Base-by-base conservation (phyloP, 352 stramenopile species). In the Pythium guiyangense region DNA sequence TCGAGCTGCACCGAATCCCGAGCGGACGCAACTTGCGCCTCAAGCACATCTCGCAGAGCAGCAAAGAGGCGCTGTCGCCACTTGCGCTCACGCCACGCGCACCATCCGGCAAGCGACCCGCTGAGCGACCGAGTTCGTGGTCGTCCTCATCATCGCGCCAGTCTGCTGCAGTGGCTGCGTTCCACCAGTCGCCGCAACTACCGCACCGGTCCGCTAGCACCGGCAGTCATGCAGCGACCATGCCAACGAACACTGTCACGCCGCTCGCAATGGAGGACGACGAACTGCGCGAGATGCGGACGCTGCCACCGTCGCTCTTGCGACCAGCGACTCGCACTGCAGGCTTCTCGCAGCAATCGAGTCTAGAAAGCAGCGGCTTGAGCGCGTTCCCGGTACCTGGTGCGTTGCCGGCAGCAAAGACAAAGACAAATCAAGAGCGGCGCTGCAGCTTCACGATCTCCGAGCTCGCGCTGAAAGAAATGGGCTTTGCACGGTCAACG, bases 391-490 rank as follows among this genome's bases (percentile, higher is more conserved):
- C 10, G 14, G 25, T 26, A 8, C 6, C 15, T 31, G 29, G 20
- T n/a, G 22, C 27, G 6, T 15, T 26, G 3, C 43, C 47, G 17
- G 22, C 47, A 26, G 45, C 52, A 29, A 74, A 68, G 45, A 68
- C 35, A 47, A 67, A 48, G 4, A 51, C 22, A 31, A 65, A 56
- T 9, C 59, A 84, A 35, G 71, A 86, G 25, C 64, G 75, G 42
- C 73, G 78, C n/a, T 81, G 70, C 51, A 88, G 78, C 45, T 88
- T 86, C 48, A 79, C 74, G 18, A 84, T 88, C 54, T 78, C 75
- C 2, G 69, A 76, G 27, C 67, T 73, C 47, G 69, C 66, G 1
- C 51, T 86, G 35, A 73, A 81, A 48, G 70, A 86, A 20, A 57
- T 86, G 12, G 76, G 76, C 2, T 62, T 72, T 18, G 51, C 65